Evolutionary conservation across 176 grass and related monocot species (phyloP).

Genomic region (Hyparrhenia diplandra): DNA sequence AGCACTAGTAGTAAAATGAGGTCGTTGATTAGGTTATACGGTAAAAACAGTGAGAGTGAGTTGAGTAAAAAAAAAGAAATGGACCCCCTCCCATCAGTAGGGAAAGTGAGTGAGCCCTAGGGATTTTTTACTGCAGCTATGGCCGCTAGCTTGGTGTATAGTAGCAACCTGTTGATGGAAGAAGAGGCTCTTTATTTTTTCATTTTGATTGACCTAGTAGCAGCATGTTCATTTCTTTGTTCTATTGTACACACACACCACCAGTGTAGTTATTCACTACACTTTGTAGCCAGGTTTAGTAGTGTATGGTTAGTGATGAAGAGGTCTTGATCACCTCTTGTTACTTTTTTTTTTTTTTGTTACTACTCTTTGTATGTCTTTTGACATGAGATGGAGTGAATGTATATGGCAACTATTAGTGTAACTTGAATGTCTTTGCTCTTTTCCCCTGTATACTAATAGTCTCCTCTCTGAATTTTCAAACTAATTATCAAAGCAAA

Average conservation of each 20-base stretch:
- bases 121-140: constrained; percentile 55
- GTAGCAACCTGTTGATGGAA: constrained; percentile 35
- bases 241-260: neutral
- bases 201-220: constrained; percentile 9
- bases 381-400: constrained; percentile 23
- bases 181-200: constrained; percentile 48
- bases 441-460: neutral
- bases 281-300: neutral
- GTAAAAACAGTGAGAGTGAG: constrained; percentile 3
- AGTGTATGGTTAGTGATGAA: neutral
- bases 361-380: constrained; percentile 3
- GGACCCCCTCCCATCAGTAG: constrained; percentile 53
- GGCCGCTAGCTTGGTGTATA: constrained; percentile 46
- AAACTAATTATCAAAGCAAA: neutral
- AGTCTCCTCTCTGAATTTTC: neutral
- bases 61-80: neutral
- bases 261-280: constrained; percentile 5
- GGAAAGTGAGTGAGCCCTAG: constrained; percentile 47
- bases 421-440: neutral
- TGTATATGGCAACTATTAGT: constrained; percentile 5
- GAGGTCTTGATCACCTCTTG: neutral
- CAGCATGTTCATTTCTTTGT: neutral
- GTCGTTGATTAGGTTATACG: constrained; percentile 41
- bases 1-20: no score
- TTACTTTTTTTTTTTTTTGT: neutral